Base-by-base conservation (phyloP, 805 yeast genomes). In the Metschnikowia continentalis region DNA sequence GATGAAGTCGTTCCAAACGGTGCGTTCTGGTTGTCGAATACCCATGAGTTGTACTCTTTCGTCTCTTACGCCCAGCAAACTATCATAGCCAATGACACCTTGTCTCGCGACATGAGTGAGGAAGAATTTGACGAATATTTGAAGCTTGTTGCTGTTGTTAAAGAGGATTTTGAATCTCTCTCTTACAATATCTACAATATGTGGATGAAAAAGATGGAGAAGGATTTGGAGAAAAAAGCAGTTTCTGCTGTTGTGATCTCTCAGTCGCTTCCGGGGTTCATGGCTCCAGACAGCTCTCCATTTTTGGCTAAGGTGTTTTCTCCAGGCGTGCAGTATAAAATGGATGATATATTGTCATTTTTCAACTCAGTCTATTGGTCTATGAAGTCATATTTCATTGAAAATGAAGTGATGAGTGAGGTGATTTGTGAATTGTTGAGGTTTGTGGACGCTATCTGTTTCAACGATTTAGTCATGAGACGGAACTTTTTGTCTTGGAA, bases 21-120 rank as follows among this genome's bases (percentile, higher is more conserved):
- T 58, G 96, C 97, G 0, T 94, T 91, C 75, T 94, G 99, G 99
- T 77, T 94, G 57, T 88, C 97, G 3, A 94, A 94, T 70, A 91
- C 95, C 2, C 97, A 94, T 66, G 98, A 94, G 66, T 78, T 94
- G 61, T 88, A 88, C 68, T 90, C 98, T 3, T 94, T 94, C 75
- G 96, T 92, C 52, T 83, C 91, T 14, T 88, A 90, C 69, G 98
- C 98, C 2, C 96, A 92, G 69, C 82, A 83, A 53, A 90, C 96
- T n/a, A 89, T 94, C 54, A 72, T 88, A 46, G 91, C 88, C 42
- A 90, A 89, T 63, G 96, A 88, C 64, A 78, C 84, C 5, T 78
- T 89, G 54, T 78, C 87, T 42, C 82, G 81, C 53, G 96, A 88
- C 54, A 86, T 94, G 90, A 88, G 90, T 53, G 91, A 86, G 60